These are phyloP conservation scores for Isabelozyma heimii DNA, from an alignment of 805 yeast species.

Conservation along the genomic window DNA sequence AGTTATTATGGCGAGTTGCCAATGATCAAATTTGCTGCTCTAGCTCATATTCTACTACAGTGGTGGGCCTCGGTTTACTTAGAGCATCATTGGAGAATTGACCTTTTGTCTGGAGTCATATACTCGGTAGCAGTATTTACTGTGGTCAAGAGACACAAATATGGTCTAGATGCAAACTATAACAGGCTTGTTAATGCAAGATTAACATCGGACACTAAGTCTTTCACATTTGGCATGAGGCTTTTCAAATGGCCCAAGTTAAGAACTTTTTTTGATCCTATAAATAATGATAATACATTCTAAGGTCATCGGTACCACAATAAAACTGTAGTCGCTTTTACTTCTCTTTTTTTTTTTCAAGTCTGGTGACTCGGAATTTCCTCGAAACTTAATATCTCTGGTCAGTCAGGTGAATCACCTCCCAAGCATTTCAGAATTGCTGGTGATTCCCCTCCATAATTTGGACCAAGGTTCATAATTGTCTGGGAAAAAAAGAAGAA, in stretches of 20 bases:
- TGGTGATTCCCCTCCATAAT: neutral
- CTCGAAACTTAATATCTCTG: too few relatives aligned
- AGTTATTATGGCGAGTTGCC: slow-evolving; percentile 37
- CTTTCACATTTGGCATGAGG: slow-evolving; percentile 63
- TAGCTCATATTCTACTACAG: slow-evolving; percentile 50
- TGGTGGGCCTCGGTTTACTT: slow-evolving; percentile 78
- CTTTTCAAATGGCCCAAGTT: slow-evolving; percentile 49
- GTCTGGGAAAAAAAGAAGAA: too few relatives aligned
- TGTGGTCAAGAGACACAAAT: slow-evolving; percentile 29
- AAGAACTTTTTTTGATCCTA: slow-evolving; percentile 54
- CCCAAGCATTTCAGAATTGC: neutral
- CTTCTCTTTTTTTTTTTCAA: too few relatives aligned
- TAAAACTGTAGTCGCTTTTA: too few relatives aligned
- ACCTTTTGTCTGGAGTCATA: slow-evolving; percentile 52
- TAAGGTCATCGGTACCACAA: too few relatives aligned
- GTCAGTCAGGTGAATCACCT: neutral
- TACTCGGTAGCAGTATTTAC: slow-evolving; percentile 49
- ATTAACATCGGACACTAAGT: slow-evolving; percentile 35
- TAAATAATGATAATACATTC: neutral
- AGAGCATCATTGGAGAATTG: slow-evolving; percentile 71
- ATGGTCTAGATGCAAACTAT: slow-evolving; percentile 29
- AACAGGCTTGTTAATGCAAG: slow-evolving; percentile 38
- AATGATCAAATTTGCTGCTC: slow-evolving; percentile 31
- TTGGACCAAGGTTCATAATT: neutral
- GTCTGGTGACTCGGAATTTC: too few relatives aligned